Conservation (phyloP, 2,329 filamentous ascomycete genomes). For the Fusarium hainanense region DNA sequence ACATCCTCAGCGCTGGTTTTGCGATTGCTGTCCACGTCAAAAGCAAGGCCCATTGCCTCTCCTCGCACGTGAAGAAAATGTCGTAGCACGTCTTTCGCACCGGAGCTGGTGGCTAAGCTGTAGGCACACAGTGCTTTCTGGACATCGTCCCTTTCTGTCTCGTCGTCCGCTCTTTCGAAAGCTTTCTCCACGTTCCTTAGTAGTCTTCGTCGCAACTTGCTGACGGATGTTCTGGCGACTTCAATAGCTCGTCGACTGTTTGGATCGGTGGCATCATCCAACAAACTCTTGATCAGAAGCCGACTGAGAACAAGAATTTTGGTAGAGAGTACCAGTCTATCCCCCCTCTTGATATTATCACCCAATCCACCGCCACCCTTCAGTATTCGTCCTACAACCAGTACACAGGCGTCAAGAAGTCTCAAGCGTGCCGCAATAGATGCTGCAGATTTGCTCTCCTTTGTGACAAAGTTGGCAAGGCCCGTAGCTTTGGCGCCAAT, state of each 20-base stretch:
- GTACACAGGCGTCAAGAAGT: slow-evolving; percentile 63
- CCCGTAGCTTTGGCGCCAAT: slow-evolving; percentile 74
- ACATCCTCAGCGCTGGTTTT: slow-evolving; percentile 61
- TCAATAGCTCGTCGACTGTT: slow-evolving; percentile 61
- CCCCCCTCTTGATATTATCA: slow-evolving; percentile 54
- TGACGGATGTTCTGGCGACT: slow-evolving; percentile 71
- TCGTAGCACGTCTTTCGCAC: slow-evolving; percentile 79
- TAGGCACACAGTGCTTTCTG: slow-evolving; percentile 83
- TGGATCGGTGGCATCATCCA: slow-evolving; percentile 56
- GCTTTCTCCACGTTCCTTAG: slow-evolving; percentile 76
- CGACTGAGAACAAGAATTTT: slow-evolving; percentile 82
- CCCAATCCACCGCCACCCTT: slow-evolving; percentile 52
- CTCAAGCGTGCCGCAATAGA: slow-evolving; percentile 57
- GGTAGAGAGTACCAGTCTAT: slow-evolving; percentile 67
- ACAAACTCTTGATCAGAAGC: slow-evolving; percentile 78
- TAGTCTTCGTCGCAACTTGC: slow-evolving; percentile 70
- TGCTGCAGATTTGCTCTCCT: slow-evolving; percentile 44
- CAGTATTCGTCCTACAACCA: slow-evolving; percentile 62
- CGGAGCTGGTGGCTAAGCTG: slow-evolving; percentile 82
- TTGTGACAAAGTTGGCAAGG: slow-evolving; percentile 59
- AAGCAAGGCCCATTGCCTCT: slow-evolving; percentile 72
- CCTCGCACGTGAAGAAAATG: slow-evolving; percentile 81
- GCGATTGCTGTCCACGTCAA: slow-evolving; percentile 62
- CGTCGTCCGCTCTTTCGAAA: slow-evolving; percentile 70
- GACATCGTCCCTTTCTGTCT: slow-evolving; percentile 62